Base-by-base conservation (phyloP, 345 rosid species). In the Mallotus nudiflorus region DNA sequence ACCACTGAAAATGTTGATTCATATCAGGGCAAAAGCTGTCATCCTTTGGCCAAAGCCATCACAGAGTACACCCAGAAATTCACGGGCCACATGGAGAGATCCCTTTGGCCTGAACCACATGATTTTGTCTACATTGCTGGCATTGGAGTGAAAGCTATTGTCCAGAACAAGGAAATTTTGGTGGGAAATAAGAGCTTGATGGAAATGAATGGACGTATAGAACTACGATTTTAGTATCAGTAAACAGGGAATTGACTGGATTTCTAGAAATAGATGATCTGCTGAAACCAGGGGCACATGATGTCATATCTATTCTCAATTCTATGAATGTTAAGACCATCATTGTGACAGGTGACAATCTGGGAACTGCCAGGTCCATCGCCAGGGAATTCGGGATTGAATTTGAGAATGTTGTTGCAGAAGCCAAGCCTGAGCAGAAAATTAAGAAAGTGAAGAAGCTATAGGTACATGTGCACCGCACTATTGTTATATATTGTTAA, bases 261-360 rank as follows among this genome's bases (percentile, higher is more conserved):
- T 91, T 85, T 31, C 31, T 95, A 5, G 93, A 90, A 14, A 81
- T 95, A 69, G 86, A 91, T 7, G 97, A 95, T 82, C 96, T 85
- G 9, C 35, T 95, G 64, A 95, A 91, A 53, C 89, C 96, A 0
- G 88, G 87, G 13, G 96, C 96, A 46, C 71, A 20, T 1, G 92
- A 84, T 77, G 92, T 88, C 78, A 83, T 91, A 62, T 81, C 97
- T 6, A 83, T 91, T 72, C 89, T 94, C 52, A 89, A 85, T 76
- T 87, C 93, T 10, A 88, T 94, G 99, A 77, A 83, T 14, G 85
- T 94, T 53, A 71, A 58, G 77, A 91, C 90, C 86, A 86, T 95
- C 68, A 84, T 95, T 90, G 96, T 89, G 28, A 95, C 99, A 0
- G 99, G 99, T 77, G 99, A 95, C 59, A 91, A 91, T 65, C 84